Percentiles rank a stretch among this genome's conserved stretches.
phyloP scores from a whole-genome alignment of 2,329 filamentous ascomycete species.

The Aureobasidium namibiae region DNA sequence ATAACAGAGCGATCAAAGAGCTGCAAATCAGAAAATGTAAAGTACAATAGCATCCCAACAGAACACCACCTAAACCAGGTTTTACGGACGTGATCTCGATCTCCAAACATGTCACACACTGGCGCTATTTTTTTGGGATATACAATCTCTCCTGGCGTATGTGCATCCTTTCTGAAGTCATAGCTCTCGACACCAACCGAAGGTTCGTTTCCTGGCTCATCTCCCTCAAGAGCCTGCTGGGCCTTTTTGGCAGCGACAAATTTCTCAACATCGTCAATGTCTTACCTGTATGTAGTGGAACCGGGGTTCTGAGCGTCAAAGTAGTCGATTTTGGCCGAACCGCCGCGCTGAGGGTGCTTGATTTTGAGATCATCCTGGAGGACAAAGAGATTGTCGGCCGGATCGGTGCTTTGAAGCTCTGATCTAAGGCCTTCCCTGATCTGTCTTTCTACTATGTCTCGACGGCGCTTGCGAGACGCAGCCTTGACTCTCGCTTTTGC shows the following conservation, averaged over 20 bases:
- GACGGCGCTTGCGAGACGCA: not conserved
- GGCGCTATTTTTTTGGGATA: too few relatives aligned
- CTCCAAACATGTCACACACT: too few relatives aligned
- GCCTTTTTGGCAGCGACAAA: not conserved
- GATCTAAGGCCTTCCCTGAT: not conserved
- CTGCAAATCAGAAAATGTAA: too few relatives aligned
- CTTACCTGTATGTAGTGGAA: not conserved
- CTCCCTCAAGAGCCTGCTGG: not conserved
- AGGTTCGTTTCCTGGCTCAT: not conserved
- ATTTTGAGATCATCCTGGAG: not conserved
- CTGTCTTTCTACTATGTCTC: not conserved
- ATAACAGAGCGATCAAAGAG: too few relatives aligned
- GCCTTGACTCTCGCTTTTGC: not conserved
- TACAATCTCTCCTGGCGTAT: not conserved
- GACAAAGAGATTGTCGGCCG: not conserved
- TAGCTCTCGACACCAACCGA: not conserved
- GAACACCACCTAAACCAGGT: too few relatives aligned
- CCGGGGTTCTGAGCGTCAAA: not conserved
- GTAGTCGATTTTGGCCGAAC: not conserved
- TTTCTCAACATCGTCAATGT: not conserved
- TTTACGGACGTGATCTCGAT: too few relatives aligned
- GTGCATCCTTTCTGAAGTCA: not conserved
- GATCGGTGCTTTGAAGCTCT: not conserved
- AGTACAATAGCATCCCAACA: too few relatives aligned
- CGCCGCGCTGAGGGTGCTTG: not conserved